Evolutionary conservation across 1,139 yeast genomes (phyloP).

Genomic region (Diutina catenulata): DNA sequence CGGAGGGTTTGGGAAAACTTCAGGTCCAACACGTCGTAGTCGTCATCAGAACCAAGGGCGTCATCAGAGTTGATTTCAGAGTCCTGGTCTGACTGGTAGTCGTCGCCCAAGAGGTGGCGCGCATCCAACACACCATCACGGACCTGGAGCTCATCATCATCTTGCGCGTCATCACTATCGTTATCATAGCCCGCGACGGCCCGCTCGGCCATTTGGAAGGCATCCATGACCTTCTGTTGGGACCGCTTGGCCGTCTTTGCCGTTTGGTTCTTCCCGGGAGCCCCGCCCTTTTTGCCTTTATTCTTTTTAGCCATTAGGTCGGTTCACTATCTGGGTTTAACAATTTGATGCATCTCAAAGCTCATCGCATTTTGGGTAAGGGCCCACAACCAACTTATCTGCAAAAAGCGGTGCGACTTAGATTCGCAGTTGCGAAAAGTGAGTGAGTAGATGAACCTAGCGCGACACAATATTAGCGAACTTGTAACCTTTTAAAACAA

Average conservation of each 20-base stretch:
- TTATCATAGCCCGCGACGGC: conserved; percentile 11
- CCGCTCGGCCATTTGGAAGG: conserved; percentile 35
- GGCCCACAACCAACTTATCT: too few relatives aligned
- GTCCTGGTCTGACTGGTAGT: conserved; percentile 28
- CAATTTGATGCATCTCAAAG: too few relatives aligned
- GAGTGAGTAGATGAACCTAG: too few relatives aligned
- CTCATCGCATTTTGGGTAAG: too few relatives aligned
- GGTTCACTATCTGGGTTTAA: background rate
- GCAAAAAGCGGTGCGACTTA: too few relatives aligned
- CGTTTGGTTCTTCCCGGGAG: conserved; percentile 10
- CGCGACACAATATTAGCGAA: too few relatives aligned
- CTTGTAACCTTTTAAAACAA: too few relatives aligned
- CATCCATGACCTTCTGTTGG: conserved; percentile 24
- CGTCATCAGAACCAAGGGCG: conserved; percentile 68
- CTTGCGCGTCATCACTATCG: conserved; percentile 10
- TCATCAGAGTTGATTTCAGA: conserved; percentile 72
- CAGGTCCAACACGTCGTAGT: conserved; percentile 53
- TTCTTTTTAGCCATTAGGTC: background rate
- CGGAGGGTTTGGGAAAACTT: conserved; percentile 59
- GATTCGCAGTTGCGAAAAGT: too few relatives aligned
- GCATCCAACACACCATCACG: conserved; percentile 1
- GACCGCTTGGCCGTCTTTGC: background rate
- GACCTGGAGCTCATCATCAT: background rate
- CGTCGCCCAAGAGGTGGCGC: background rate
- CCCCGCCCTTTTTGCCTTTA: background rate